Conservation (phyloP, 2,329 filamentous ascomycete genomes). For the Sphaerostilbella broomeana region DNA sequence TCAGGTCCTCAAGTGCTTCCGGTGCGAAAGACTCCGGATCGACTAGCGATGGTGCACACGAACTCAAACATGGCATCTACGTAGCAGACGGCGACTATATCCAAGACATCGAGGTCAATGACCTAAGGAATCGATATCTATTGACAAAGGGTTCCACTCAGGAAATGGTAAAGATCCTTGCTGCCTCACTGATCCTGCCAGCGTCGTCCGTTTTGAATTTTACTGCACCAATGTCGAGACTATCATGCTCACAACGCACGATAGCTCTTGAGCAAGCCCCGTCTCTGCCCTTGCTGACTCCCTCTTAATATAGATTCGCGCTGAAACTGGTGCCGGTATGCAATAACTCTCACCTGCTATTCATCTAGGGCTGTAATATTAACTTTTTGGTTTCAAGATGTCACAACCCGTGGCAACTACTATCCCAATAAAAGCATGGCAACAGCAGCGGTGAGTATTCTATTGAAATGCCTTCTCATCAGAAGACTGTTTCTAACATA, state of each 20-base stretch:
- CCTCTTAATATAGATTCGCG: slow-evolving; percentile 95
- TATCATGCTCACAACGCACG: slow-evolving; percentile 64
- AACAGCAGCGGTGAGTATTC: slow-evolving; percentile 68
- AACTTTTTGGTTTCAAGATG: slow-evolving; percentile 64
- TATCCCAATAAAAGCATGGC: slow-evolving; percentile 98
- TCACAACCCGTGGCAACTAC: slow-evolving; percentile 94
- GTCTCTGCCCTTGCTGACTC: slow-evolving; percentile 93
- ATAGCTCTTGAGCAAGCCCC: slow-evolving; percentile 55
- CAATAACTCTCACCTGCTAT: slow-evolving; percentile 34
- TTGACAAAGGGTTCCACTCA: slow-evolving; percentile 95
- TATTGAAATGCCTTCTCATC: neutral
- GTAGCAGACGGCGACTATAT: slow-evolving; percentile 96
- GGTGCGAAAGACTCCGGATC: slow-evolving; percentile 32
- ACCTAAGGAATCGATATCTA: slow-evolving; percentile 91
- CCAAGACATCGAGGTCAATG: slow-evolving; percentile 98
- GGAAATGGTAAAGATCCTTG: slow-evolving; percentile 90
- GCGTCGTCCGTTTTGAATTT: slow-evolving; percentile 29
- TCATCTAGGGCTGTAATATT: slow-evolving; percentile 42
- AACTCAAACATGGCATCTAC: slow-evolving; percentile 82
- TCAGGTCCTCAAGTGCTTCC: slow-evolving; percentile 48
- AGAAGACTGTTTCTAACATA: slow-evolving; percentile 9
- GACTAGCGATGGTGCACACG: slow-evolving; percentile 38
- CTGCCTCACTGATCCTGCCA: slow-evolving; percentile 31
- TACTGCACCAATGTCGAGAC: slow-evolving; percentile 44
- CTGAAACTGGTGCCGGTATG: slow-evolving; percentile 99